Evolutionary conservation across 73 alveolate species (phyloP).

Genomic region (Paramecium caudatum): DNA sequence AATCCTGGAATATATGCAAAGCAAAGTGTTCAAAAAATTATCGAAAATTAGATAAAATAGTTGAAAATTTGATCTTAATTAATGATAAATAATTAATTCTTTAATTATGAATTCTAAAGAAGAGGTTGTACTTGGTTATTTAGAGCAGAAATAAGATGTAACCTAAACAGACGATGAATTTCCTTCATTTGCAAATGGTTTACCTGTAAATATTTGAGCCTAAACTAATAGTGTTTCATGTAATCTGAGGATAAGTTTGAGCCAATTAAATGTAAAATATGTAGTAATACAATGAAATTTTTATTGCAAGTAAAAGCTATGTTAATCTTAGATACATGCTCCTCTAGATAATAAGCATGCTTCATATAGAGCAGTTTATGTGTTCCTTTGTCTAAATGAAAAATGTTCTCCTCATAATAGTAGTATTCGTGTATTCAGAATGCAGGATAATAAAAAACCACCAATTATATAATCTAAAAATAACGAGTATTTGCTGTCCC

Average conservation of each 20-base stretch:
- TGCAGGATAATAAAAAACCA: constrained; percentile 1
- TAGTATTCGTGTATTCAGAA: constrained; percentile 48
- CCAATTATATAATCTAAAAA: neutral
- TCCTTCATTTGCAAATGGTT: constrained; percentile 68
- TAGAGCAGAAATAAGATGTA: neutral
- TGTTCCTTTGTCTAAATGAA: constrained; percentile 34
- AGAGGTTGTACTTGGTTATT: constrained; percentile 56
- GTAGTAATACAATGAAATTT: constrained; percentile 43
- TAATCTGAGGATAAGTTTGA: constrained; percentile 18
- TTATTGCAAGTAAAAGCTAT: constrained; percentile 6
- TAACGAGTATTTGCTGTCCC: constrained; percentile 39
- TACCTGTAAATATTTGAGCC: neutral
- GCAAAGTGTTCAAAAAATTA: too few species aligned
- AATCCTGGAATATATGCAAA: constrained; percentile 2
- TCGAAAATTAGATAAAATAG: neutral
- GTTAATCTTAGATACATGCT: constrained; percentile 23
- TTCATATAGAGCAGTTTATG: constrained; percentile 36
- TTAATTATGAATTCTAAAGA: constrained; percentile 56
- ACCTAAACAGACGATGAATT: constrained; percentile 40
- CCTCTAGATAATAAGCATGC: constrained; percentile 29
- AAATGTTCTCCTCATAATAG: neutral
- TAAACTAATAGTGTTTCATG: neutral
- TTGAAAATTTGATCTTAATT: constrained; percentile 6
- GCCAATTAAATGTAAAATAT: constrained; percentile 3
- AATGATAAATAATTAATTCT: neutral